A percentile compares a stretch with the other conserved stretches of the same genome.
phyloP scores from a whole-genome alignment of 2,329 filamentous ascomycete genomes.

The Cryphonectria naterciae region DNA sequence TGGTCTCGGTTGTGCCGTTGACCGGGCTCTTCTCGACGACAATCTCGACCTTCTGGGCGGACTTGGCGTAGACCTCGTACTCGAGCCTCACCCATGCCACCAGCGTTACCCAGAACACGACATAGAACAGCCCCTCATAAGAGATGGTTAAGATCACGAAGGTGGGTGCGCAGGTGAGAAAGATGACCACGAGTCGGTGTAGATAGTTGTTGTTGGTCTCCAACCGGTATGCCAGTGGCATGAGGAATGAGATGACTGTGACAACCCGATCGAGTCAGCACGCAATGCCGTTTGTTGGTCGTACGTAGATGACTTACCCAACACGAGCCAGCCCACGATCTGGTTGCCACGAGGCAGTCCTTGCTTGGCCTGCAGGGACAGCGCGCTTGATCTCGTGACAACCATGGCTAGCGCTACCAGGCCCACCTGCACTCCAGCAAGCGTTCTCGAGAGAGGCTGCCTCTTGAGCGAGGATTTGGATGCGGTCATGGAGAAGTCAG shows the following conservation, averaged over 20 bases:
- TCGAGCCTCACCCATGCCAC: slow-evolving; percentile 93
- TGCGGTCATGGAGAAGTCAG: slow-evolving; percentile 45
- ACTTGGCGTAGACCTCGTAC: slow-evolving; percentile 68
- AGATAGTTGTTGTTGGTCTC: slow-evolving; percentile 87
- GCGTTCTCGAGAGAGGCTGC: slow-evolving; percentile 56
- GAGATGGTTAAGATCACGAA: slow-evolving; percentile 98
- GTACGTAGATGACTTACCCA: slow-evolving; percentile 59
- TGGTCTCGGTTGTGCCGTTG: slow-evolving; percentile 15
- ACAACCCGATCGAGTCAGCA: slow-evolving; percentile 27
- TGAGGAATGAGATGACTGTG: slow-evolving; percentile 70
- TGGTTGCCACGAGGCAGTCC: slow-evolving; percentile 89
- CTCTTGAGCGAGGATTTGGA: slow-evolving; percentile 33
- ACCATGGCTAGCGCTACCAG: slow-evolving; percentile 80
- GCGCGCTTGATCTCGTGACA: slow-evolving; percentile 84
- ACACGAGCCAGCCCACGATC: slow-evolving; percentile 78
- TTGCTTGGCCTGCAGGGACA: slow-evolving; percentile 80
- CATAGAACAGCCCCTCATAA: slow-evolving; percentile 95
- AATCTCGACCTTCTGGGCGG: slow-evolving; percentile 32
- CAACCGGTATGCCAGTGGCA: slow-evolving; percentile 81
- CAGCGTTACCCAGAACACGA: slow-evolving; percentile 81
- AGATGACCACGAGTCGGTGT: slow-evolving; percentile 85
- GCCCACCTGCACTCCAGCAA: slow-evolving; percentile 75
- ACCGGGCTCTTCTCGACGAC: slow-evolving; percentile 12
- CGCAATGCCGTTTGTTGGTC: slow-evolving; percentile 29
- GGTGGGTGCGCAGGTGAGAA: slow-evolving; percentile 87